Evolutionary conservation across 2,329 filamentous ascomycete species (phyloP).

Genomic region (Colletotrichum cereale): DNA sequence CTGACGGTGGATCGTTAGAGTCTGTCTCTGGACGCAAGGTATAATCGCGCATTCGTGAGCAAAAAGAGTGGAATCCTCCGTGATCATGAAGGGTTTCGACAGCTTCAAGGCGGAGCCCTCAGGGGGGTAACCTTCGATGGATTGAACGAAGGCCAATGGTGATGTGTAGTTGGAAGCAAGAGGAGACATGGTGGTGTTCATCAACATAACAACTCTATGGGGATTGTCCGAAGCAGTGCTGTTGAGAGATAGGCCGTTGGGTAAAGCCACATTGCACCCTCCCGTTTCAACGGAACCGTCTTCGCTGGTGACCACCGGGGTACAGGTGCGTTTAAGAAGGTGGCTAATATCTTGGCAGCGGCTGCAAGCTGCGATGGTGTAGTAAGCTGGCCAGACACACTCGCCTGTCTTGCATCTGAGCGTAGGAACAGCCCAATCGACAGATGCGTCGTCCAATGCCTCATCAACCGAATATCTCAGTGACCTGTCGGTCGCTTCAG

Average conservation of each 20-base stretch:
- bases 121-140: conserved; percentile 9
- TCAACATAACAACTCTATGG: conserved; percentile 11
- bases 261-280: not conserved
- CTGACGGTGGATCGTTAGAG: not conserved
- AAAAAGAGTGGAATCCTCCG: not conserved
- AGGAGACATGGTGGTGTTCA: conserved; percentile 16
- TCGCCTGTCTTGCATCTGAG: not conserved
- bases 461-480: not conserved
- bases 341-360: not conserved
- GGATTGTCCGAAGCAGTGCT: not conserved
- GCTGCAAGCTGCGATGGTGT: not conserved
- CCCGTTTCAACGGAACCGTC: not conserved
- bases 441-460: not conserved
- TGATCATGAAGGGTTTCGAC: not conserved
- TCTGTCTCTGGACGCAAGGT: not conserved
- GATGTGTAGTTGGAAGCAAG: conserved; percentile 22
- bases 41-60: not conserved
- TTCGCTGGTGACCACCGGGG: not conserved
- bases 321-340: not conserved
- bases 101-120: not conserved
- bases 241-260: not conserved
- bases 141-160: conserved; percentile 24
- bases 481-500: not conserved
- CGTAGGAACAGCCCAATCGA: not conserved
- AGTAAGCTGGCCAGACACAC: not conserved